These are phyloP conservation scores for Medicago lupulina DNA, from an alignment of 306 rosid genomes.

Conservation along the genomic window DNA sequence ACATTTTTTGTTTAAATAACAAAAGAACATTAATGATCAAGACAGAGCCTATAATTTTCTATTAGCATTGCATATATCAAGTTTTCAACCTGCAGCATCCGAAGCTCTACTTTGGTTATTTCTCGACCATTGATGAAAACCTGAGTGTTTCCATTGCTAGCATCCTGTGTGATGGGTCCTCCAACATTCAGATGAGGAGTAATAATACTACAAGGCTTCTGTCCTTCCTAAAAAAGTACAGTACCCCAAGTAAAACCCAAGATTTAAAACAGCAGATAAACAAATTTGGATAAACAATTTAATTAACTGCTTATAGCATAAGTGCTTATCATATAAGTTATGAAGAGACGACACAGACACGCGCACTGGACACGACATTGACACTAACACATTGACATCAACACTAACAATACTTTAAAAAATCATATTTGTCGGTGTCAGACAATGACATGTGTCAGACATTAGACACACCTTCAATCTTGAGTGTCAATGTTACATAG, in stretches of 20 bases:
- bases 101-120: constrained; percentile 90
- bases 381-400: background rate
- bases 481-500: background rate
- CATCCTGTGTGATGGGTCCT: constrained; percentile 75
- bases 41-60: constrained; percentile 11
- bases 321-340: background rate
- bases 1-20: background rate
- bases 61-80: constrained; percentile 27
- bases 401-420: no score
- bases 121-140: constrained; percentile 96
- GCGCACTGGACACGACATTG: background rate
- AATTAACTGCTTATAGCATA: background rate
- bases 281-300: background rate
- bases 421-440: no score
- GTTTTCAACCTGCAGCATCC: constrained; percentile 91
- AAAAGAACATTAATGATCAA: constrained; percentile 4
- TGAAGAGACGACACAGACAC: background rate
- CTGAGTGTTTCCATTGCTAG: constrained; percentile 93
- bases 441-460: no score
- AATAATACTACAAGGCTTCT: constrained; percentile 86
- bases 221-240: constrained; percentile 74
- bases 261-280: constrained; percentile 24
- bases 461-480: no score
- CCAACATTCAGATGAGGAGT: constrained; percentile 93
- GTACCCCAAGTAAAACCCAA: constrained; percentile 23